Base-by-base conservation (phyloP, 2,329 filamentous ascomycete species). In the Pseudopithomyces maydicus region DNA sequence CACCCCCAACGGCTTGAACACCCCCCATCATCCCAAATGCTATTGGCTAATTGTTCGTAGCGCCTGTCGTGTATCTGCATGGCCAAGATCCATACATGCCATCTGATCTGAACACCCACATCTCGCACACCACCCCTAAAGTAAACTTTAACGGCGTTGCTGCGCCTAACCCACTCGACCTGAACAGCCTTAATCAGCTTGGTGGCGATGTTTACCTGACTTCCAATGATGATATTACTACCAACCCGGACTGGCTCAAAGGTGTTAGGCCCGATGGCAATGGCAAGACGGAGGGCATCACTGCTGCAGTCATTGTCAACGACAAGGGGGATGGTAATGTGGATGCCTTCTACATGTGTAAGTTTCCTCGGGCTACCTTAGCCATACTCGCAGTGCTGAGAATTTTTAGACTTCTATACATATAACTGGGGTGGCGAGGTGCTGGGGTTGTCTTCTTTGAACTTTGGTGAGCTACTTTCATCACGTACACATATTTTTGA, bases 321-420 rank as follows among this genome's bases (percentile, higher is more conserved):
- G 80, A 87, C 61, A 85, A 86, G 57, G 82, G 81, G 0, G 74
- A 80, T 50, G 77, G 78, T 22, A 77, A 75, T 3, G 73, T 87
- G 2, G 84, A 88, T 74, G 85, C 80, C 0, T 88, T 87, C 65
- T 88, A 87, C 72, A 84, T 87, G 69, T 87, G 26, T 29, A 8
- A 29, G 26, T 29, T 29, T 4, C 8, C 26, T 29, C 26, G 26
- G 4, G 4, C 8, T 29, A 8, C 8, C 4, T 29, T 29, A 4
- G 26, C 26, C 26, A 29, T 29, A 29, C 26, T 29, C 8, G 26
- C 26, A 29, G 26, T n/a, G 8, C 26, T 29, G 8, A 29, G 4
- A 8, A 8, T 29, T 29, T 29, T 8, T 29, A 29, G 26, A 86
- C 65, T 88, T 87, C 63, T 85, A 85, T 65, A 80, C 83, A 20